phyloP scores from a whole-genome alignment of 768 basidiomycete genomes.

The Filobasidium wieringae region DNA sequence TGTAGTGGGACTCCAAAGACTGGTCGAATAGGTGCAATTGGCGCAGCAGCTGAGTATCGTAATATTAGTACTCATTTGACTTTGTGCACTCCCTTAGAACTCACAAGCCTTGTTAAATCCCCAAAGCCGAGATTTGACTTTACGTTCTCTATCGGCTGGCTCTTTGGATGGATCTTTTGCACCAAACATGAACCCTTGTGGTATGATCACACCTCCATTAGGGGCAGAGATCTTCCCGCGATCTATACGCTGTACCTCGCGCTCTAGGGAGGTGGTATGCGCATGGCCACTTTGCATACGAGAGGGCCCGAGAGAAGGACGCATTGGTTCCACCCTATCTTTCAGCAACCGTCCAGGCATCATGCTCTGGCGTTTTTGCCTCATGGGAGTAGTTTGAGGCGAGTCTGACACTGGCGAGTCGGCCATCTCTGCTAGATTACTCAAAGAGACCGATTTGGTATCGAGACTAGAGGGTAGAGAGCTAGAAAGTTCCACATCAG shows the following conservation, averaged over 20 bases:
- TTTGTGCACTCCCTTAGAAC: too few relatives aligned
- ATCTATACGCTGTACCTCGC: neutral
- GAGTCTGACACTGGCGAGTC: neutral
- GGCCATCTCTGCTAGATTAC: neutral
- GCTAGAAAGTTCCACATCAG: neutral
- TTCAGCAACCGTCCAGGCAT: slow-evolving; percentile 16
- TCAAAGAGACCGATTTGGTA: neutral
- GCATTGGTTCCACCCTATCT: slow-evolving; percentile 12
- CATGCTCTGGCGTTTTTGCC: slow-evolving; percentile 28
- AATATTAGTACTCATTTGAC: neutral
- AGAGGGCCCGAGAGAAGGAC: slow-evolving; percentile 22
- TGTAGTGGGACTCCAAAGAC: slow-evolving; percentile 82
- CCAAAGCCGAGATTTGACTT: slow-evolving; percentile 91
- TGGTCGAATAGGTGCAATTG: slow-evolving; percentile 43
- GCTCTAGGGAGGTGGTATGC: neutral
- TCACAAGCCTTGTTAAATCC: slow-evolving; percentile 57
- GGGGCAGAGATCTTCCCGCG: slow-evolving; percentile 70
- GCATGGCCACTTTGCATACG: neutral
- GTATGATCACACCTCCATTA: slow-evolving; percentile 69
- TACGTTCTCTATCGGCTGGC: slow-evolving; percentile 62
- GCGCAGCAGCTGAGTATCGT: neutral
- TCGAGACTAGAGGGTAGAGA: slow-evolving; percentile 3
- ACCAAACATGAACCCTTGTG: slow-evolving; percentile 66
- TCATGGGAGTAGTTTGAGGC: slow-evolving; percentile 17
- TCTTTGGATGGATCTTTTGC: slow-evolving; percentile 54